Percentiles rank a stretch among this genome's conserved stretches.
phyloP scores from a whole-genome alignment of 441 rosid genomes.

The Arabidopsis hybrid region DNA sequence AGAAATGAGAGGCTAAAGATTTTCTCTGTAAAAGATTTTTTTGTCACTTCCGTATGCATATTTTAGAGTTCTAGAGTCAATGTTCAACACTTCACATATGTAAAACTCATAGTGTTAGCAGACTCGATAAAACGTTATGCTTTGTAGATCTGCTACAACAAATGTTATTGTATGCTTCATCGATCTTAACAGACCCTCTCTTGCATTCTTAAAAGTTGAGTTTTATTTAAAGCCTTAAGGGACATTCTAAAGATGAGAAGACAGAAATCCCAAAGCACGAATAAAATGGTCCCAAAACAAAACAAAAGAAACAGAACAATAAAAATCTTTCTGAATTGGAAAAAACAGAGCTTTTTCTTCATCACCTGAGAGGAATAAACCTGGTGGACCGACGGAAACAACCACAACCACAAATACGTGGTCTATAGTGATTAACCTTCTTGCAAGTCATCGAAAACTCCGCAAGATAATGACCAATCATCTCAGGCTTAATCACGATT shows the following conservation, averaged over 20 bases:
- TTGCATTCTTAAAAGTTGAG: not conserved
- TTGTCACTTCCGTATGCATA: no score
- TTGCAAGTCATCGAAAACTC: conserved; percentile 83
- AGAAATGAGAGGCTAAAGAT: not conserved
- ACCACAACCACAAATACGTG: conserved; percentile 59
- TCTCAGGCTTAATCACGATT: conserved; percentile 82
- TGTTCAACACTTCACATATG: no score
- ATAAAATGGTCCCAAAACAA: not conserved
- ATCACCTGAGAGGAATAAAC: conserved; percentile 82
- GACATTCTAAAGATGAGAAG: not conserved
- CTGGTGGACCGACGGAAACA: conserved; percentile 71
- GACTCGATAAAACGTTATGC: no score
- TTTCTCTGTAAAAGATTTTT: no score
- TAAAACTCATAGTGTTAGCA: no score
- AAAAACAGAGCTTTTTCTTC: not conserved
- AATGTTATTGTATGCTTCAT: no score
- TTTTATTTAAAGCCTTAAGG: conserved; percentile 1
- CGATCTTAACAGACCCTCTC: not conserved
- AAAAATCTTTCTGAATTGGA: not conserved
- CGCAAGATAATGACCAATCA: conserved; percentile 86
- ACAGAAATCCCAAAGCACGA: conserved; percentile 4
- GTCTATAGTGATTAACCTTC: conserved; percentile 81
- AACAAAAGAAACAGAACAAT: not conserved
- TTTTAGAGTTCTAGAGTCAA: no score
- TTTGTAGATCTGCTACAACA: no score